Conservation (phyloP, 371 early-diverging fungal species). For the Saksenaea vasiformis region DNA sequence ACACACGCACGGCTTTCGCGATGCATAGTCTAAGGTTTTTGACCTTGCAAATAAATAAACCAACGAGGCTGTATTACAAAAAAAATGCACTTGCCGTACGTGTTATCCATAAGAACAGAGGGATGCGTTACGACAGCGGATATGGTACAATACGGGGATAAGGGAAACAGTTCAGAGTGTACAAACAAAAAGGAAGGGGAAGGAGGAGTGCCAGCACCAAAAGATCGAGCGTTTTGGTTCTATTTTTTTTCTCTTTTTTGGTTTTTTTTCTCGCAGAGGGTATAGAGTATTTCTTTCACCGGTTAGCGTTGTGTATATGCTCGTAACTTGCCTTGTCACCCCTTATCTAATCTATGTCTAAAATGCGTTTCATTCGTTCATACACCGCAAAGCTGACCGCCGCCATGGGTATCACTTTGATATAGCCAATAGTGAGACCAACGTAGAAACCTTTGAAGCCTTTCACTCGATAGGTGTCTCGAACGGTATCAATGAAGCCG, state of each 20-base stretch:
- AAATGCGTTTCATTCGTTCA: constrained; percentile 68
- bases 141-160: neutral
- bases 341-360: constrained; percentile 57
- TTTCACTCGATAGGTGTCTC: constrained; percentile 60
- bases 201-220: neutral
- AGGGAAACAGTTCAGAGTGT: neutral
- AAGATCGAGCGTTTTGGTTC: neutral
- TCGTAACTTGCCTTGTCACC: neutral
- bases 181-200: neutral
- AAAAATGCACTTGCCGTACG: neutral
- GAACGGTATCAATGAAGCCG: constrained; percentile 61
- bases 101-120: neutral
- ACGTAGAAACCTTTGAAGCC: constrained; percentile 92
- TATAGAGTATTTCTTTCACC: neutral
- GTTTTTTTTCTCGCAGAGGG: neutral
- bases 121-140: neutral
- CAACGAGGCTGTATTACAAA: neutral
- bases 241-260: neutral
- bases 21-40: no score
- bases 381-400: constrained; percentile 90
- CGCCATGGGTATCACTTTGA: constrained; percentile 93
- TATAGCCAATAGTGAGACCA: constrained; percentile 95
- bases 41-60: neutral
- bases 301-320: neutral
- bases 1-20: no score